phyloP scores from a whole-genome alignment of 495 filamentous ascomycete species.

The Daldinia childiae region DNA sequence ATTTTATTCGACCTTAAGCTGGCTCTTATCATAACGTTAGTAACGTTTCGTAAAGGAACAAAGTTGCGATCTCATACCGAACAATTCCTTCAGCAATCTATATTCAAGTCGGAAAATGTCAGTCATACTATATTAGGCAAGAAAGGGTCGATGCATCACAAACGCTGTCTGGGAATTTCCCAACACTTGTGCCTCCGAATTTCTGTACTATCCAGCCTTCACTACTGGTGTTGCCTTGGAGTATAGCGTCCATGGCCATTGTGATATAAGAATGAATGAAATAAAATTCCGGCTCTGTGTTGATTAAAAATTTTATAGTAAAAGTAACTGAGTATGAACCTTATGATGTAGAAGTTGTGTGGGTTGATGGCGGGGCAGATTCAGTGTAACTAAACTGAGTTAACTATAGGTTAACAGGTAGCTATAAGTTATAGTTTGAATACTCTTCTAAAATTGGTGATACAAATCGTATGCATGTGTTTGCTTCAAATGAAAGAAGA shows the following conservation, averaged over 20 bases:
- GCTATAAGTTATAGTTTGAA: neutral
- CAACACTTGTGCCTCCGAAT: conserved; percentile 77
- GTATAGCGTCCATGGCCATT: conserved; percentile 35
- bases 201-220: conserved; percentile 83
- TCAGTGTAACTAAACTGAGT: conserved; percentile 7
- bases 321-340: conserved; percentile 9
- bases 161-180: conserved; percentile 54
- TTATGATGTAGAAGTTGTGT: neutral
- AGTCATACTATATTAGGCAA: conserved; percentile 20
- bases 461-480: neutral
- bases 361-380: conserved; percentile 34
- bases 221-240: conserved; percentile 47
- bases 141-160: conserved; percentile 27
- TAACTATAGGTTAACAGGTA: no score
- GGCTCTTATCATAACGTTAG: conserved; percentile 60
- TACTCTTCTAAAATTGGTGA: neutral
- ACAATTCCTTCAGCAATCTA: conserved; percentile 80
- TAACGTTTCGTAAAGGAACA: neutral
- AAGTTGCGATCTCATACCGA: conserved; percentile 59
- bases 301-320: conserved; percentile 1
- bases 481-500: neutral
- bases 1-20: conserved; percentile 73
- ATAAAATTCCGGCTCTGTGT: conserved; percentile 4
- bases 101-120: conserved; percentile 34
- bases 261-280: neutral